These are phyloP conservation scores for Rutstroemia sp. DNA, from an alignment of 2,329 filamentous ascomycete genomes.

Conservation along the genomic window DNA sequence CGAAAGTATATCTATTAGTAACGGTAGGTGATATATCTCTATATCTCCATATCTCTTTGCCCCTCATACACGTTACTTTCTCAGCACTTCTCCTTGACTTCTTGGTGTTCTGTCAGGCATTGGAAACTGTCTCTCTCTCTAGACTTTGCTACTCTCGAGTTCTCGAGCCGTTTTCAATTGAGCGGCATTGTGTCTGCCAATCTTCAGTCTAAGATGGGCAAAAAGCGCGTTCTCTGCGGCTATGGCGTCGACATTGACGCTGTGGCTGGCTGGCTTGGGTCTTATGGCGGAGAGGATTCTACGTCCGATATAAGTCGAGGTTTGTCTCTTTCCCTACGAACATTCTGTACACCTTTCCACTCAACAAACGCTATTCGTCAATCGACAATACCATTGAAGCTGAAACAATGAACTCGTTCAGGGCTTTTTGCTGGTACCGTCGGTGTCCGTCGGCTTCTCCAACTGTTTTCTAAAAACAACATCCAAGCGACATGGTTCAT, in stretches of 20 bases:
- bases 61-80: too few species aligned
- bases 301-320: conserved; percentile 66
- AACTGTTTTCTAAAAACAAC: conserved; percentile 63
- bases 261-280: conserved; percentile 70
- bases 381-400: neutral
- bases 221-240: conserved; percentile 46
- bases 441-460: conserved; percentile 58
- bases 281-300: conserved; percentile 66
- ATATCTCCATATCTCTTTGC: too few species aligned
- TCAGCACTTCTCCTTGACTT: too few species aligned
- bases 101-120: too few species aligned
- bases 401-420: conserved; percentile 20
- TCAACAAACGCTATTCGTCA: neutral
- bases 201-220: conserved; percentile 29
- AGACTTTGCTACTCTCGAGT: too few species aligned
- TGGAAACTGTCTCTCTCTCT: too few species aligned
- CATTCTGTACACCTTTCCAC: neutral
- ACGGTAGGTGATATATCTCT: too few species aligned
- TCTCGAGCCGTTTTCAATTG: neutral
- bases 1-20: too few species aligned
- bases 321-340: conserved; percentile 22
- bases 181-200: neutral
- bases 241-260: conserved; percentile 71
- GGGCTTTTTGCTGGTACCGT: conserved; percentile 62
- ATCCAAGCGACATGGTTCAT: conserved; percentile 65